Conservation (phyloP, 1,139 yeast species). For the Saccharomyces hybrid region DNA sequence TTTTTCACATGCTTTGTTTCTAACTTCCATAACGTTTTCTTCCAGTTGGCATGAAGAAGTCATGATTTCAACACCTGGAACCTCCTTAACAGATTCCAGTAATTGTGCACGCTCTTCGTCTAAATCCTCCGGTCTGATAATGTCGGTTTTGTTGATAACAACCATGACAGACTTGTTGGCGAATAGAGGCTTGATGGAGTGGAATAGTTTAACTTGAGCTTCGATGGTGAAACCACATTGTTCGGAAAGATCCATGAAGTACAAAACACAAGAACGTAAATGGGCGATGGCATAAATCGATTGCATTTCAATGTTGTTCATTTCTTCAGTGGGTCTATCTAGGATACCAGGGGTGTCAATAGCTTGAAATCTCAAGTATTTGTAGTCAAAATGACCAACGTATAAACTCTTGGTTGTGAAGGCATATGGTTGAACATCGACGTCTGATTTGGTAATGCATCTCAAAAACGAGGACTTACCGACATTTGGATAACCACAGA, state of each 20-base stretch:
- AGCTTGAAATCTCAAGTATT: constrained; percentile 94
- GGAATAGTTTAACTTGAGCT: constrained; percentile 94
- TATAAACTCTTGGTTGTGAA: constrained; percentile 93
- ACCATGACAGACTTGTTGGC: constrained; percentile 95
- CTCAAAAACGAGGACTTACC: constrained; percentile 94
- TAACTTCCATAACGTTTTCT: constrained; percentile 90
- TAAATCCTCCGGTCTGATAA: constrained; percentile 76
- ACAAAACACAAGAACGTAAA: constrained; percentile 88
- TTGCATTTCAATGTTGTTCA: constrained; percentile 99
- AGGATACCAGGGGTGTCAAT: constrained; percentile 98
- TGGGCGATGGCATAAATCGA: constrained; percentile 98
- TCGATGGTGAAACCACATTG: constrained; percentile 98
- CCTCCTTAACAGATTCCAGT: constrained; percentile 51
- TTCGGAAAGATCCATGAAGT: constrained; percentile 97
- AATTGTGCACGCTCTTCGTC: constrained; percentile 68
- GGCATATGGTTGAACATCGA: constrained; percentile 98
- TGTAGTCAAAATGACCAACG: constrained; percentile 97
- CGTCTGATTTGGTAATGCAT: constrained; percentile 95
- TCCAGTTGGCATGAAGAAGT: constrained; percentile 90
- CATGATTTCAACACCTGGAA: constrained; percentile 86
- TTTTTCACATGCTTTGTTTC: constrained; percentile 96
- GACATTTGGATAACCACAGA: constrained; percentile 98
- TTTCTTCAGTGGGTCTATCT: constrained; percentile 98
- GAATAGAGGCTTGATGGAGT: constrained; percentile 91
- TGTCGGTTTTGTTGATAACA: constrained; percentile 91